Conservation (phyloP, 225 moss, liverwort and hornwort genomes). For the Anthoceros angustus region DNA sequence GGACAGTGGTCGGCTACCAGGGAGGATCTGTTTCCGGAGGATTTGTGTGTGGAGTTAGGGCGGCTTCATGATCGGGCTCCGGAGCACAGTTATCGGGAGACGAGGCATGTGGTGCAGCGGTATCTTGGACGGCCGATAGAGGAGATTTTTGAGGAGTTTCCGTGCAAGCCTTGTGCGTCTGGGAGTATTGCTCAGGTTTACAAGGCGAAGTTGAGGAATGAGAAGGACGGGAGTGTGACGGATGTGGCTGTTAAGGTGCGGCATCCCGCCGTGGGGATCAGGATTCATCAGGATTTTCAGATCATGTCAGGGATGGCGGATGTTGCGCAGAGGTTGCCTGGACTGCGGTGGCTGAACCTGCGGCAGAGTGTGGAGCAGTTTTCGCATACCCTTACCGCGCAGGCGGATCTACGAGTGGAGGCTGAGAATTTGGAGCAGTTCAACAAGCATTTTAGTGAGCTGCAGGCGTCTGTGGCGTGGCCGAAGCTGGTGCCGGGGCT, state of each 20-base stretch:
- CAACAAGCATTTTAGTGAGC: slow-evolving; percentile 62
- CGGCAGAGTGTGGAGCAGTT: slow-evolving; percentile 86
- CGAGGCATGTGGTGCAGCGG: slow-evolving; percentile 44
- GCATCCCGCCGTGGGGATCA: slow-evolving; percentile 77
- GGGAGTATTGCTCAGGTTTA: slow-evolving; percentile 99
- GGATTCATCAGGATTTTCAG: slow-evolving; percentile 86
- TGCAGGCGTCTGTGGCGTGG: slow-evolving; percentile 56
- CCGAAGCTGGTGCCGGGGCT: slow-evolving; percentile 77
- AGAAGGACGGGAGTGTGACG: slow-evolving; percentile 40
- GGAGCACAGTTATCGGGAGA: slow-evolving; percentile 62
- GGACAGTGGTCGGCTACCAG: slow-evolving; percentile 99
- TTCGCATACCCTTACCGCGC: slow-evolving; percentile 89
- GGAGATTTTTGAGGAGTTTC: slow-evolving; percentile 74
- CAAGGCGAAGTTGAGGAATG: slow-evolving; percentile 55
- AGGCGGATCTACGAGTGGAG: slow-evolving; percentile 92
- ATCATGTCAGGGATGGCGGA: slow-evolving; percentile 68
- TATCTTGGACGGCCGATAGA: slow-evolving; percentile 69
- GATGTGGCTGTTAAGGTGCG: slow-evolving; percentile 94
- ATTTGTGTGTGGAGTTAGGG: slow-evolving; percentile 57
- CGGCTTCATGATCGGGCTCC: slow-evolving; percentile 93
- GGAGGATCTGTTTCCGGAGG: slow-evolving; percentile 85
- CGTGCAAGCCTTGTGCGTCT: slow-evolving; percentile 67
- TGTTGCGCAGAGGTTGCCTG: slow-evolving; percentile 54
- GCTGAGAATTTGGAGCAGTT: slow-evolving; percentile 69
- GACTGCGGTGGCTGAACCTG: slow-evolving; percentile 78